Evolutionary conservation across 2,329 filamentous ascomycete species (phyloP), one percentile per base, ranked within the genome.

Genomic region (Mariannaea elegans): DNA sequence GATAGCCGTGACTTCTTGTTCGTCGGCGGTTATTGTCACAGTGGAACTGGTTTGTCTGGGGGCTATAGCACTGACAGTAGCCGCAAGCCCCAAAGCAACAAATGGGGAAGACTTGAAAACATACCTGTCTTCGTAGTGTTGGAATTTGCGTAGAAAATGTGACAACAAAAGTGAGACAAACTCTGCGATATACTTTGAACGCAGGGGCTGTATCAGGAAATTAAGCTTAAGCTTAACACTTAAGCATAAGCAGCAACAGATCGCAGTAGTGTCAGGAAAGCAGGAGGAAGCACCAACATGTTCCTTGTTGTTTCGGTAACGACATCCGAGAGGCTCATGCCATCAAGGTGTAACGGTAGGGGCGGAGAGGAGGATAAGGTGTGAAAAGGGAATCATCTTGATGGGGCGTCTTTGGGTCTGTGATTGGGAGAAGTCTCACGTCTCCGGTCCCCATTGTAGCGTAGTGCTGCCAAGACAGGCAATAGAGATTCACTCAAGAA

Each of bases 1-100:
- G 13, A 81, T 68, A 29, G 76, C 77, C 1, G 77, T 79, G 13
- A 79, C 66, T 14, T 68, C 56, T 12, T 70, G 59, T 19, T 49
- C 57, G 10, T 47, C 34, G 18, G 69, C 60, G 7, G 71, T n/a
- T n/a, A n/a, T 62, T 4, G 69, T 61, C 12, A 73, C 63, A n/a
- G 71, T 62, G 18, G 72, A 71, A 13, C 66, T 55, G n/a, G 76
- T 76, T 54, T 75, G 73, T 59, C 73, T 66, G 19, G 75, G 69
- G 14, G 66, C 58, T n/a, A 73, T 65, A 21, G 62, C 56, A 13
- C 46, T 42, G 38, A 61, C 61, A 50, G 61, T 60, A 36, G 64
- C 59, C 32, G 61, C 39, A 48, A 64, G 19, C 56, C 67, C 56
- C 58, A 57, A 65, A 59, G 23, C 56, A 55, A 57, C 54, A 24